A percentile compares a stretch with the other conserved stretches of the same genome.
Conservation (phyloP, 371 early-diverging fungal species). For the Syncephalastrum contaminatum region DNA sequence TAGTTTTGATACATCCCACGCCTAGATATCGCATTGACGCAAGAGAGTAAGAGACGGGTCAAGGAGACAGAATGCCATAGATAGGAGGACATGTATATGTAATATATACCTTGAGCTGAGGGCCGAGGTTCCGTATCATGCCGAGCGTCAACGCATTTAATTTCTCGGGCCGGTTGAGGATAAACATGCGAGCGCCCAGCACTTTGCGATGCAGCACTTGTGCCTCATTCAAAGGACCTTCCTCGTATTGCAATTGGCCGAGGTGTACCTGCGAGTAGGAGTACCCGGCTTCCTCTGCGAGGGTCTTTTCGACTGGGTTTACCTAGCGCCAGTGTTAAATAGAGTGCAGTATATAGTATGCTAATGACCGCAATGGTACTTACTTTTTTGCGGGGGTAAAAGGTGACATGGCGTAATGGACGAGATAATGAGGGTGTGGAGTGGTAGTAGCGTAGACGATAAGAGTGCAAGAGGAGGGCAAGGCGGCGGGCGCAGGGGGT, state of each 20-base stretch:
- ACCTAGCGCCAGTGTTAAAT: not conserved
- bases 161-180: slow-evolving; percentile 87
- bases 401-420: not conserved
- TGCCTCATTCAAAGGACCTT: slow-evolving; percentile 28
- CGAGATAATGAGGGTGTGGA: slow-evolving; percentile 1
- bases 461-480: not conserved
- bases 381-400: not conserved
- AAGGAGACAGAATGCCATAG: too few species aligned
- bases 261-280: not conserved
- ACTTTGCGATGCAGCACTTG: slow-evolving; percentile 61
- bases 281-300: not conserved
- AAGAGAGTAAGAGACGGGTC: not conserved
- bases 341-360: too few species aligned
- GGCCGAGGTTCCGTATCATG: slow-evolving; percentile 87
- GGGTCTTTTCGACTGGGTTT: not conserved
- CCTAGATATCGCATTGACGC: slow-evolving; percentile 44
- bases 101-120: slow-evolving; percentile 79
- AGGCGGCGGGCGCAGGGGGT: not conserved
- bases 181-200: slow-evolving; percentile 59
- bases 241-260: not conserved
- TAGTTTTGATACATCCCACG: slow-evolving; percentile 86
- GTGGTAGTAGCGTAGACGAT: not conserved
- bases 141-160: slow-evolving; percentile 86
- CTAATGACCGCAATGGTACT: not conserved
- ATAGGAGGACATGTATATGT: too few species aligned